phyloP scores from a whole-genome alignment of 192 early-diverging fungal genomes.

The Entophlyctis luteolus region DNA sequence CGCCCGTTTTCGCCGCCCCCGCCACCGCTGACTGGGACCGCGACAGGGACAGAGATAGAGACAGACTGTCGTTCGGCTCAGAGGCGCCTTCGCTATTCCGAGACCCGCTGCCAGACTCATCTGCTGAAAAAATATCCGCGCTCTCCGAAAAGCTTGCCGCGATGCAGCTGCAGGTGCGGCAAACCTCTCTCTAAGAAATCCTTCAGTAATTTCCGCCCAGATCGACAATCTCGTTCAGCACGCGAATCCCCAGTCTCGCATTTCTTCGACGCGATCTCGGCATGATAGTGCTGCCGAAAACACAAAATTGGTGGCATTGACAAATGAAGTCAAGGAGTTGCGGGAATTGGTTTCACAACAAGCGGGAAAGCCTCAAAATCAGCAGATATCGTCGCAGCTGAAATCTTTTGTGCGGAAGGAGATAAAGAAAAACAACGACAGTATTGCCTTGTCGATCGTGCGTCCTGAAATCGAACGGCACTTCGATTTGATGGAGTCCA shows the following conservation, averaged over 20 bases:
- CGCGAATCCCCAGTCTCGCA: not conserved
- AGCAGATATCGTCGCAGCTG: not conserved
- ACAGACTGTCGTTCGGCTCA: not conserved
- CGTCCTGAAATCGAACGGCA: not conserved
- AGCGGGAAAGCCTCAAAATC: not conserved
- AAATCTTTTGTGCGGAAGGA: slow-evolving; percentile 11
- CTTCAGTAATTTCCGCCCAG: not conserved
- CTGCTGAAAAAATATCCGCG: not conserved
- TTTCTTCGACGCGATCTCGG: not conserved
- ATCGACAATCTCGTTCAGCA: not conserved
- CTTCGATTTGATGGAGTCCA: not conserved
- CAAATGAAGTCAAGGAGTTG: slow-evolving; percentile 5
- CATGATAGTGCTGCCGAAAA: not conserved
- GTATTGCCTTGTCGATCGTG: not conserved
- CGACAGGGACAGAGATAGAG: not conserved
- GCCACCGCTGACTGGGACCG: not conserved
- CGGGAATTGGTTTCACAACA: not conserved
- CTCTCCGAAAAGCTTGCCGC: not conserved
- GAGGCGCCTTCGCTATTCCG: not conserved
- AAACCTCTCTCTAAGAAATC: not conserved
- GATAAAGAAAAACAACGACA: slow-evolving; percentile 6
- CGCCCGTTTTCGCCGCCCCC: not conserved
- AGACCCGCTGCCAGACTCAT: not conserved
- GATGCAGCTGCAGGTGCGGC: not conserved
- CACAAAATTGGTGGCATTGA: not conserved